Conservation (phyloP, 495 filamentous ascomycete species). For the Rhizodiscina lignyota region DNA sequence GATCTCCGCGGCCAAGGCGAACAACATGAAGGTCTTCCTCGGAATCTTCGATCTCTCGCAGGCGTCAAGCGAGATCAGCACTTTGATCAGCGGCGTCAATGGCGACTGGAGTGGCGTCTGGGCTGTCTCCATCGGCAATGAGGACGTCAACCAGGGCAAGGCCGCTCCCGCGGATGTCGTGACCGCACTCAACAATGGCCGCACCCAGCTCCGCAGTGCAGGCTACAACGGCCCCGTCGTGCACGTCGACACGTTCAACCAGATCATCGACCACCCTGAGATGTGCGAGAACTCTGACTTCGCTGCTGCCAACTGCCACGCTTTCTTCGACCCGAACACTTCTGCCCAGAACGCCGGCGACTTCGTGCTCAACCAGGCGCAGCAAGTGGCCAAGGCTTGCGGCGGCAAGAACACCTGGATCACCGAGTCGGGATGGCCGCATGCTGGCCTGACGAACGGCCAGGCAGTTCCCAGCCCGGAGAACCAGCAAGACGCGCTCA, state of each 20-base stretch:
- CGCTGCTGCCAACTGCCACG: conserved; percentile 65
- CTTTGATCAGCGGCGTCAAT: conserved; percentile 26
- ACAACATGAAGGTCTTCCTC: conserved; percentile 50
- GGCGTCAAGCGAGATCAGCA: conserved; percentile 33
- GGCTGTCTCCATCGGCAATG: conserved; percentile 66
- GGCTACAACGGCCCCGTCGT: conserved; percentile 64
- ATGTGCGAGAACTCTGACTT: conserved; percentile 62
- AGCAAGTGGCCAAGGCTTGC: conserved; percentile 34
- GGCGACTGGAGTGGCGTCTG: conserved; percentile 48
- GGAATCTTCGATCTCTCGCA: conserved; percentile 51
- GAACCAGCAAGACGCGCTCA: conserved; percentile 48
- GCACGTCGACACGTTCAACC: conserved; percentile 61
- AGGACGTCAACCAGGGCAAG: conserved; percentile 47
- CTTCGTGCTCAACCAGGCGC: conserved; percentile 38
- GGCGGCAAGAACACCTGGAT: conserved; percentile 41
- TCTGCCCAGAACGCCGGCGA: conserved; percentile 39
- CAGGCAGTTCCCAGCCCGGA: conserved; percentile 41
- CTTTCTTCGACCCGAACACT: conserved; percentile 60
- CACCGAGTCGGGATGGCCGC: conserved; percentile 79
- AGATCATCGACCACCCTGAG: conserved; percentile 43
- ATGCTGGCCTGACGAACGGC: conserved; percentile 43
- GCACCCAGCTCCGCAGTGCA: conserved; percentile 34
- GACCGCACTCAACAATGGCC: conserved; percentile 36
- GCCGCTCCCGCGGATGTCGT: conserved; percentile 34
- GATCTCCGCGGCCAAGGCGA: conserved; percentile 36